Percentiles rank a stretch among this genome's conserved stretches.
Evolutionary conservation across 2,329 filamentous ascomycete species (phyloP).

Genomic region (Venturia carpophila): DNA sequence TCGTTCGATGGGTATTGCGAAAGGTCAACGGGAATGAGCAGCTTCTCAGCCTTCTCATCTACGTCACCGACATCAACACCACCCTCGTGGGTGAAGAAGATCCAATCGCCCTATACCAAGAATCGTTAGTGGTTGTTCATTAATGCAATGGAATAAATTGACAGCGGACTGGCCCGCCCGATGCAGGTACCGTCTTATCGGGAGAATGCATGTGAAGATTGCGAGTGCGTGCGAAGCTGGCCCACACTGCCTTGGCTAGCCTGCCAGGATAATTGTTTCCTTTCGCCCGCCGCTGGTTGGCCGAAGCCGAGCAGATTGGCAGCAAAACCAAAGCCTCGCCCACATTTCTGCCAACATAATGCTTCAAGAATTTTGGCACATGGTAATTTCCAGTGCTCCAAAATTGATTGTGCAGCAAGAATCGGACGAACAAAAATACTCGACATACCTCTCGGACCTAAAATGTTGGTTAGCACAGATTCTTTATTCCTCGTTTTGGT

Average conservation of each 20-base stretch:
- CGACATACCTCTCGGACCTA: conserved; percentile 19
- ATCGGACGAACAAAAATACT: background rate
- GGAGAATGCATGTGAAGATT: background rate
- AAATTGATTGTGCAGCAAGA: background rate
- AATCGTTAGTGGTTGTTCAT: conserved; percentile 26
- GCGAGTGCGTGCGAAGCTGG: conserved; percentile 18
- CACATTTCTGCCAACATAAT: background rate
- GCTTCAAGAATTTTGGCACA: background rate
- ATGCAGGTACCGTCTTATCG: conserved; percentile 4
- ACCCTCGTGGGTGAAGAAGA: conserved; percentile 98
- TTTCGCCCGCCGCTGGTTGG: conserved; percentile 13
- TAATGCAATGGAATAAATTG: conserved; percentile 18
- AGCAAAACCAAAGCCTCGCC: conserved; percentile 10
- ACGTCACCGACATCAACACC: conserved; percentile 99
- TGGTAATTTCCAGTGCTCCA: background rate
- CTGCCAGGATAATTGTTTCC: conserved; percentile 16
- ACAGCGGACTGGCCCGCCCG: conserved; percentile 19
- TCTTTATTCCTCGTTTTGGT: too few species aligned
- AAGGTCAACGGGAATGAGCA: conserved; percentile 93
- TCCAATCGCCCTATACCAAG: conserved; percentile 80
- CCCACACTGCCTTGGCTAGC: background rate
- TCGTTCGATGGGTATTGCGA: conserved; percentile 92
- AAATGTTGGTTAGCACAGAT: conserved; percentile 14
- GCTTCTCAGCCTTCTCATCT: conserved; percentile 97
- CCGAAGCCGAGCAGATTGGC: conserved; percentile 2